Evolutionary conservation across 31 red algal species (phyloP).

Genomic region (Asparagopsis taxiformis): DNA sequence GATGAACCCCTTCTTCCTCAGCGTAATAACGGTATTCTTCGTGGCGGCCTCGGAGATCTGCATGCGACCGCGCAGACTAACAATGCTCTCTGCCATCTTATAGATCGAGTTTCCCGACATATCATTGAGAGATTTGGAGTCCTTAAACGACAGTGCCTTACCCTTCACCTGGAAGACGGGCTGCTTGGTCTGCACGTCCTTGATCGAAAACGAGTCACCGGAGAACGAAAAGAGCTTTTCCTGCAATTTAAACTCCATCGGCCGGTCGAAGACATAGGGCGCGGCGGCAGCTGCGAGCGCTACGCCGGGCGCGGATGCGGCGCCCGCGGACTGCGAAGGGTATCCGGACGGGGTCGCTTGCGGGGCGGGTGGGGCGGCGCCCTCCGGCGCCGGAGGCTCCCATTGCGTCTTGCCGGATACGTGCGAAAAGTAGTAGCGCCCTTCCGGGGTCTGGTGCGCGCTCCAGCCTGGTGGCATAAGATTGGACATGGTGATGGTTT

Average conservation of each 20-base stretch:
- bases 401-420: constrained; percentile 30
- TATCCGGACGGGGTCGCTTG: constrained; percentile 17
- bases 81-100: constrained; percentile 37
- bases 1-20: constrained; percentile 59
- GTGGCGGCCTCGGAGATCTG: constrained; percentile 29
- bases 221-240: constrained; percentile 43
- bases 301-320: not conserved
- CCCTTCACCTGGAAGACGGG: constrained; percentile 51
- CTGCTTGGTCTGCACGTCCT: constrained; percentile 22
- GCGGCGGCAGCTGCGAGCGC: constrained; percentile 13
- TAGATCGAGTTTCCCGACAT: constrained; percentile 22
- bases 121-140: constrained; percentile 55
- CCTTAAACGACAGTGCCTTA: constrained; percentile 38
- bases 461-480: constrained; percentile 38
- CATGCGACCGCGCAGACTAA: constrained; percentile 62
- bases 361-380: not conserved
- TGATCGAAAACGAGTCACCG: constrained; percentile 54
- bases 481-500: constrained; percentile 13
- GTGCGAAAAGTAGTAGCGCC: constrained; percentile 31
- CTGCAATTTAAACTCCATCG: constrained; percentile 46
- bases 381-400: constrained; percentile 18
- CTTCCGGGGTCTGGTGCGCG: constrained; percentile 42
- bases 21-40: constrained; percentile 38
- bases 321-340: not conserved
- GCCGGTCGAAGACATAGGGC: constrained; percentile 30